A percentile compares a stretch with the other conserved stretches of the same genome.
Evolutionary conservation across 139 green algal genomes (phyloP).

Genomic region (Auxenochlorella protothecoides): DNA sequence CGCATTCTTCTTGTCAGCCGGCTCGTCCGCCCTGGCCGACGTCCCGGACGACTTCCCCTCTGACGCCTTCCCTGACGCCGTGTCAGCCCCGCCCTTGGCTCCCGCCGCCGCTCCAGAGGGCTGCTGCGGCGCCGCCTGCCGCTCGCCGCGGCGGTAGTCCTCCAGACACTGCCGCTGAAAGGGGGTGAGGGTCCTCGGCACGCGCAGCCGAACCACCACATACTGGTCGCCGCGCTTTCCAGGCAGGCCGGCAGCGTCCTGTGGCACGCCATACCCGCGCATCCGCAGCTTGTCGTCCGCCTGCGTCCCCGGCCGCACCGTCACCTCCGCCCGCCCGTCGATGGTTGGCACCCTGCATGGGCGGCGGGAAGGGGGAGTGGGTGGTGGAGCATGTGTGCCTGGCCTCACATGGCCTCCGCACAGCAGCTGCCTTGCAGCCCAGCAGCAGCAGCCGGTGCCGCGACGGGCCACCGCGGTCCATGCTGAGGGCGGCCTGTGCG

Average conservation of each 20-base stretch:
- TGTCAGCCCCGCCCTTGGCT: too few species aligned
- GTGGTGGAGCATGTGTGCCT: background rate
- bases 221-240: slow-evolving; percentile 47
- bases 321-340: slow-evolving; percentile 37
- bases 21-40: too few species aligned
- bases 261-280: slow-evolving; percentile 46
- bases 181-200: slow-evolving; percentile 5
- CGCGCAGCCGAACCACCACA: slow-evolving; percentile 32
- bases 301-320: slow-evolving; percentile 44
- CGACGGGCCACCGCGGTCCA: too few species aligned
- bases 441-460: too few species aligned
- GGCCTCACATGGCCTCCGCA: too few species aligned
- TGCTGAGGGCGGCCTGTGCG: too few species aligned
- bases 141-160: background rate
- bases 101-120: too few species aligned
- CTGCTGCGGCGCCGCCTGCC: background rate
- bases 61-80: too few species aligned
- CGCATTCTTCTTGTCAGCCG: too few species aligned
- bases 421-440: too few species aligned
- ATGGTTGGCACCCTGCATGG: slow-evolving; percentile 43
- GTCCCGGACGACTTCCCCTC: too few species aligned
- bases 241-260: slow-evolving; percentile 14
- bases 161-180: slow-evolving; percentile 8
- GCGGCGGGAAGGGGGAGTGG: background rate
- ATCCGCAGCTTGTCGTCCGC: slow-evolving; percentile 52